Conservation (phyloP, 257 asterid species). For the Capsicum rhomboideum region DNA sequence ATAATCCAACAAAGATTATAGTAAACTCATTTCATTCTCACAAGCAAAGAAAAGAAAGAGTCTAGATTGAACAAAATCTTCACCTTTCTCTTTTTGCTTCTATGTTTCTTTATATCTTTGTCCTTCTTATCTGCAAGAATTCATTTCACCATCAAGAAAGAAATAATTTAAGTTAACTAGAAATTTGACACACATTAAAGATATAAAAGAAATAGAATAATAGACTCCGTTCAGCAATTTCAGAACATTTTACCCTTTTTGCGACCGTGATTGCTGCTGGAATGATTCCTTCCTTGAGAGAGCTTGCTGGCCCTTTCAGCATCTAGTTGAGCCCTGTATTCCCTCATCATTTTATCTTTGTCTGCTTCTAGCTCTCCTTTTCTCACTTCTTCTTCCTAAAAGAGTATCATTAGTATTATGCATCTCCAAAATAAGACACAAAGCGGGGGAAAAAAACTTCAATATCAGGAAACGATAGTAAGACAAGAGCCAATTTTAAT, state of each 20-base stretch:
- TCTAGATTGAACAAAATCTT: neutral
- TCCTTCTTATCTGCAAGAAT: constrained; percentile 68
- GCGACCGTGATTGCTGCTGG: constrained; percentile 58
- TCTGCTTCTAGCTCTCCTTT: constrained; percentile 98
- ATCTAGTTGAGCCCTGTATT: constrained; percentile 95
- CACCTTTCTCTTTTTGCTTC: constrained; percentile 92
- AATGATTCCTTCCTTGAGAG: constrained; percentile 80
- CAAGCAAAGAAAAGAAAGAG: neutral
- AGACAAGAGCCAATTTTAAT: neutral
- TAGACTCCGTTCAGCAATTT: neutral
- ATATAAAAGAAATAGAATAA: neutral
- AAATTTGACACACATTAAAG: neutral
- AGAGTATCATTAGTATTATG: constrained; percentile 26
- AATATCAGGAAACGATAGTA: neutral
- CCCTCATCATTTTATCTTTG: constrained; percentile 96
- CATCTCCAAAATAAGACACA: neutral
- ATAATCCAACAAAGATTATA: neutral
- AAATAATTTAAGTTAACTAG: neutral
- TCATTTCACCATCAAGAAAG: constrained; percentile 3
- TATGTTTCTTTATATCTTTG: constrained; percentile 65
- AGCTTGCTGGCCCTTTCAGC: constrained; percentile 89
- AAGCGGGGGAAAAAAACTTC: neutral
- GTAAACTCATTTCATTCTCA: neutral
- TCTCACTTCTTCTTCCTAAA: constrained; percentile 96
- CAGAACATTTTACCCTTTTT: constrained; percentile 47